Evolutionary conservation across 495 filamentous ascomycete genomes (phyloP), one percentile per base, ranked within the genome.

Genomic region (Pseudoneurospora amorphoporcata): DNA sequence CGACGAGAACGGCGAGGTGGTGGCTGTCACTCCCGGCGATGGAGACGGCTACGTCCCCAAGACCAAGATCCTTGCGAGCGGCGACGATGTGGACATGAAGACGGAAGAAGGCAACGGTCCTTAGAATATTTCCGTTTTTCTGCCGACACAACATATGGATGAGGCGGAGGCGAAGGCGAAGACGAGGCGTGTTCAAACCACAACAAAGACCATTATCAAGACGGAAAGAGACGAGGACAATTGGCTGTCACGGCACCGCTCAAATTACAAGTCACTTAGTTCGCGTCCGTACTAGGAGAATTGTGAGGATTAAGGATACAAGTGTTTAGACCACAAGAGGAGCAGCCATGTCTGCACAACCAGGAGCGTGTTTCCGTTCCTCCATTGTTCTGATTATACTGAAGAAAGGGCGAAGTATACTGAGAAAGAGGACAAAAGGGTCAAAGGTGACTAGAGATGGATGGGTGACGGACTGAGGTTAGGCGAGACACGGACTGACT

Each of bases 1-100:
- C n/a, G 93, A 99, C 79, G 95, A 99, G 84, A 87, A 92, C 69
- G 95, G 94, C 71, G 89, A 96, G 72, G 91, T 97, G 4, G 91
- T 92, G 23, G 92, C 95, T 10, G 86, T 90, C 40, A 99, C 95
- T 0, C 96, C 95, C 2, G 94, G 94, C 2, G 84, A 84, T 32
- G 87, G 82, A 19, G 86, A 84, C 29, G 82, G 77, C 12, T 82
- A 84, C n/a, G 84, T 86, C 23, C 86, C 88, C 68, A 89, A 89
- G 81, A 90, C 88, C 9, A 93, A 90, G 79, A 88, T 97, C 10
- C 84, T 97, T 68, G 90, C 93, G 3, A 91, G 91, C 3, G 92
- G 91, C 17, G 92, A 90, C 8, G 89, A 91, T 68, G 82, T 87
- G 39, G 84, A 84, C 74, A 86, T 82, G 86, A 83, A 82, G 39